Evolutionary conservation across 768 basidiomycete species (phyloP), one percentile per base, ranked within the genome.

Genomic region (Amanita molliuscula): DNA sequence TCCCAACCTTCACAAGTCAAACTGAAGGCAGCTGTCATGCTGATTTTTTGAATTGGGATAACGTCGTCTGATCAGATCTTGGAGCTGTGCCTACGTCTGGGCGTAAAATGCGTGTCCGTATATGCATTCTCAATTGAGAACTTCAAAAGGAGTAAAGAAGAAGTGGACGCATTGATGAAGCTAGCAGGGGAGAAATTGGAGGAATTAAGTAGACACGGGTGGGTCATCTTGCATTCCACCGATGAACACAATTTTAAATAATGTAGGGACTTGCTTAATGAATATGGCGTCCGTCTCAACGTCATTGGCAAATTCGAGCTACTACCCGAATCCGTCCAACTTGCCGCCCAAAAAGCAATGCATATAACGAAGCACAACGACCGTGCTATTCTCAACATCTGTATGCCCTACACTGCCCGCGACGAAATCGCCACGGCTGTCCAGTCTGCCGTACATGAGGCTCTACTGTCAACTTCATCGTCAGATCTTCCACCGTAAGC

Each of bases 71-170:
- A 18, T 10, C 55, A 97, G 94, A 74, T 90, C 49, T 69, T 98
- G 15, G 89, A 93, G 62, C 73, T 93, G 25, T 94, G 94, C 58
- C 68, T 95, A 18, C 71, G 76, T 1, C 74, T 99, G n/a, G 69
- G 80, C 10, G 75, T 99, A 43, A 75, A 70, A 52, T 91, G 86
- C 53, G 92, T 98, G 21, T 84, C 90, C 2, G 88, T 85, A n/a
- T 99, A 95, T 58, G 91, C 92, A n/a, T 99, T 99, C 66, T 79
- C 93, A 1, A 92, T 98, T 53, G 95, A 98, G 58, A 99, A 98
- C 67, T 98, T 98, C 69, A 88, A 88, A 54, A 78, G 96, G 18
- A 76, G 85, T 0, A 70, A 77, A 48, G 83, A 84, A 3, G 96
- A 99, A 63, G 91, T 99, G 1, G 79, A 85, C 21, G 80, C 81